Evolutionary conservation across 305 asterid genomes (phyloP).

Genomic region (Striga hermonthica): DNA sequence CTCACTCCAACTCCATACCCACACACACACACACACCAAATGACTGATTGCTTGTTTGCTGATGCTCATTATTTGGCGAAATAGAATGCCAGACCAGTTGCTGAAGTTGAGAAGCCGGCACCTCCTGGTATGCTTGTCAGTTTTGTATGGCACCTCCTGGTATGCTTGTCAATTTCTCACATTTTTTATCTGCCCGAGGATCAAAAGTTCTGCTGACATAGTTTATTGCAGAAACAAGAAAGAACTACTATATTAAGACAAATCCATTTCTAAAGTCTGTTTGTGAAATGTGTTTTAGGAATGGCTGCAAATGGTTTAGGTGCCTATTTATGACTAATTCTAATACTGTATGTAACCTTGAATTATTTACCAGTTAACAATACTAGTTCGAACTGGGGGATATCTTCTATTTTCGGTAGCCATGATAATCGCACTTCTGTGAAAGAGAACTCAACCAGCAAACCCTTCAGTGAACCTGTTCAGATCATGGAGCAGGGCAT

Average conservation of each 20-base stretch:
- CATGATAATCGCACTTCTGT: constrained; percentile 56
- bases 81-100: constrained; percentile 64
- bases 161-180: constrained; percentile 15
- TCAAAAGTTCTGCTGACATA: not conserved
- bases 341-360: constrained; percentile 25
- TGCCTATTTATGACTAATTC: constrained; percentile 8
- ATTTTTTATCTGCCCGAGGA: not conserved
- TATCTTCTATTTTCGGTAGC: constrained; percentile 89
- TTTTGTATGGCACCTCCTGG: constrained; percentile 7
- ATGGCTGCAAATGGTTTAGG: not conserved
- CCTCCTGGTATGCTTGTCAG: constrained; percentile 52
- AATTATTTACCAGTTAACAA: constrained; percentile 43
- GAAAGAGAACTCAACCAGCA: constrained; percentile 61
- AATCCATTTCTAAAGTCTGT: not conserved
- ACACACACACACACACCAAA: not conserved
- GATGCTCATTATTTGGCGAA: constrained; percentile 29
- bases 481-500: constrained; percentile 56
- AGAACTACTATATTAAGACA: not conserved
- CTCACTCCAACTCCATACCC: constrained; percentile 6
- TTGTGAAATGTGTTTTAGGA: constrained; percentile 10
- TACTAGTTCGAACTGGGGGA: constrained; percentile 82
- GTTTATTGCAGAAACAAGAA: not conserved
- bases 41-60: constrained; percentile 29
- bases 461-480: constrained; percentile 60
- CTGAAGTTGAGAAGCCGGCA: constrained; percentile 61